Evolutionary conservation across 2,329 filamentous ascomycete species (phyloP), one percentile per base, ranked within the genome.

Genomic region (Penicillium sclerotiorum): DNA sequence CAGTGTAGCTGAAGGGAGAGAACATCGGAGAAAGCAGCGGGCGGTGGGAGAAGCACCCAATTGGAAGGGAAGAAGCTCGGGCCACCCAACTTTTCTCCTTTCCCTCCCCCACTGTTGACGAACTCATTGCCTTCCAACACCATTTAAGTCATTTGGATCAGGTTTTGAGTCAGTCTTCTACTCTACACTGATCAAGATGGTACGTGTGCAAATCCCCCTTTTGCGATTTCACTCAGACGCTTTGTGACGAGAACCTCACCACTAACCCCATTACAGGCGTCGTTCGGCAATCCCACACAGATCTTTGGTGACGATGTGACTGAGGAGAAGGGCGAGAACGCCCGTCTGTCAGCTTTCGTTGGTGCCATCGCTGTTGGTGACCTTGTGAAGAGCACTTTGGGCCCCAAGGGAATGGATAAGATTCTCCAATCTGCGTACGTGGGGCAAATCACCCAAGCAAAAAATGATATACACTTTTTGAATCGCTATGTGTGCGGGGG

Each of bases 331-430:
- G 94, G 94, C 66, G 93, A 97, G 80, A 97, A 97, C 88, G 93
- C 94, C 67, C 90, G 93, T 83, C 87, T 97, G 64, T 88, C 90
- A n/a, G 93, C 93, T 59, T 99, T 99, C 67, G 93, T 99, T 48
- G 94, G 94, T 64, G 94, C 94, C 71, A 99, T 99, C 68, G 94
- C 94, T 48, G 94, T 99, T 39, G 94, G 94, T 46, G 94, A 99
- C 66, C 77, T 99, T 61, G 94, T 99, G 46, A 99, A 99, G 83
- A 95, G 90, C 73, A 97, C 94, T 9, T 78, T 99, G 27, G 94
- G 94, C 6, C 94, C 94, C 30, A 97, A 97, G 79, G 94, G 94
- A 63, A 97, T 97, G 92, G 94, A 97, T 80, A 96, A 96, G 80
- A 96, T 96, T 72, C 79, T 95, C 69, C 91, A 95, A 74, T 96